Evolutionary conservation across 163 green algal genomes (phyloP), one percentile per base, ranked within the genome.

Genomic region (Chloromonas sp.): DNA sequence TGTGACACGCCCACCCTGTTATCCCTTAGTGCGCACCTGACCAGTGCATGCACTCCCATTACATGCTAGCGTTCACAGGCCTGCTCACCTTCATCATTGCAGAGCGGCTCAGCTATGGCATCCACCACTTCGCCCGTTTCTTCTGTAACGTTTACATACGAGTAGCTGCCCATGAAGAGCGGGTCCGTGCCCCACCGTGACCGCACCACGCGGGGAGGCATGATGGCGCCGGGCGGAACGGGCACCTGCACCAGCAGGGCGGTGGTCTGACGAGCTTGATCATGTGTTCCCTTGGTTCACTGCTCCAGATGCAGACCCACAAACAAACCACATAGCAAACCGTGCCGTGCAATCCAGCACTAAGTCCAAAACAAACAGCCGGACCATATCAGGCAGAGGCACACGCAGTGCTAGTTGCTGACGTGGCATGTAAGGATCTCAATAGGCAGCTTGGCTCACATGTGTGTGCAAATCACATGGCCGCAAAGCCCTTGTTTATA

Each of bases 101-200:
- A 81, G 2, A 95, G 15, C 8, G 92, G 91, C 74, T 87, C 84
- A 15, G 82, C 86, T 0, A 95, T 79, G 1, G 71, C 58, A 0
- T 91, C 87, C 15, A 90, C 84, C n/a, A 89, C 85, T 0, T 83
- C 79, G 0, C 87, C 89, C 1, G 11, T 85, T 60, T 84, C 84
- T 61, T 84, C 71, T 1, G 62, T 82, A 0, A 85, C 84, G 0
- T 87, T 85, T 0, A 90, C 81, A 87, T 93, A 95, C 0, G 79
- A 88, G 84, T 95, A 95, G 60, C 79, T 89, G 78, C 93, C 93
- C 0, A 62, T 15, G 83, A 89, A 92, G 0, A 87, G 81, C 0
- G 85, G 83, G 71, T 92, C 86, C 2, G 8, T 81, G 14, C 88
- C 89, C 92, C 92, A 95, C 1, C 2, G 81, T 36, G 88, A 90